Evolutionary conservation across 352 stramenopile genomes (phyloP).

Genomic region (Globisporangium okanoganense): DNA sequence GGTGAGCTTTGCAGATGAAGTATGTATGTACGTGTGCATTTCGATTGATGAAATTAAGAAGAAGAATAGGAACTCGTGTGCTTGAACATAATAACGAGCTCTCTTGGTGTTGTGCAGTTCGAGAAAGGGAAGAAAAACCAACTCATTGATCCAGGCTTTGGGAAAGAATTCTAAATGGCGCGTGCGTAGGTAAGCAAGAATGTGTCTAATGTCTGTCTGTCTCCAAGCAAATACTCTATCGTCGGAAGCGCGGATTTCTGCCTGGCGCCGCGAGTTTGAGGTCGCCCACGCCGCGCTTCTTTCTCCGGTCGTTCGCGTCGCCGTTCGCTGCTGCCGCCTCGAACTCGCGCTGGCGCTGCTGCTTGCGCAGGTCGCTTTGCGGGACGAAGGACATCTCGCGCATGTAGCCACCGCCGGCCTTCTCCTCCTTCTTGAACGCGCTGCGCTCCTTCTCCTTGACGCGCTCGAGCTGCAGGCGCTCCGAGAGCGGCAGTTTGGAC

Average conservation of each 20-base stretch:
- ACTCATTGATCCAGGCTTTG: no score
- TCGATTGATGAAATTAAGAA: slow-evolving; percentile 9
- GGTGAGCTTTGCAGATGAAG: neutral
- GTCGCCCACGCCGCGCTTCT: slow-evolving; percentile 79
- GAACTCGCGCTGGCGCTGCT: slow-evolving; percentile 41
- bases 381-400: slow-evolving; percentile 82
- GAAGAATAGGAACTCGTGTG: slow-evolving; percentile 6
- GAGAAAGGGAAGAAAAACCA: no score
- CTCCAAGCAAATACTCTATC: slow-evolving; percentile 26
- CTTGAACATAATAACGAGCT: slow-evolving; percentile 3
- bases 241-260: slow-evolving; percentile 47
- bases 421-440: slow-evolving; percentile 84
- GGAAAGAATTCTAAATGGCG: neutral
- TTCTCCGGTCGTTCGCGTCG: slow-evolving; percentile 40
- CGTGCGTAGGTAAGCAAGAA: neutral
- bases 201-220: neutral
- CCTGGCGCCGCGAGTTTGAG: slow-evolving; percentile 58
- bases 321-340: slow-evolving; percentile 17
- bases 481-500: slow-evolving; percentile 72
- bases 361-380: slow-evolving; percentile 51
- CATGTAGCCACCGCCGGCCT: slow-evolving; percentile 64
- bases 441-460: slow-evolving; percentile 71
- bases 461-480: slow-evolving; percentile 71
- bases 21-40: slow-evolving; percentile 8
- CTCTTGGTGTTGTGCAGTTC: neutral